These are phyloP conservation scores for Saksenaea oblongispora DNA, from an alignment of 371 early-diverging fungal species.

Conservation along the genomic window DNA sequence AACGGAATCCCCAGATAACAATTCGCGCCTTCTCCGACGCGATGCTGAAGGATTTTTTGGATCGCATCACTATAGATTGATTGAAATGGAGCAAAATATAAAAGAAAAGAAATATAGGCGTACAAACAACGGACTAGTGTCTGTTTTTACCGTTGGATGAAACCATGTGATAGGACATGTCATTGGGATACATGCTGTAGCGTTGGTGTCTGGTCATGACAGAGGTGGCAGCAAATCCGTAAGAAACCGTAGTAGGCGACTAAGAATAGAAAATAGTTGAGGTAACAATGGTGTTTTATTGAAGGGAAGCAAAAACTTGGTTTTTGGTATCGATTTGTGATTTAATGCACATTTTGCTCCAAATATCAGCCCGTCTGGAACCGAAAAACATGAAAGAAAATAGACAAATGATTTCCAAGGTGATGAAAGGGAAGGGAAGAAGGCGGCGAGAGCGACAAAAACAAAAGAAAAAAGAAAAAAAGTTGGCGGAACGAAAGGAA, in stretches of 20 bases:
- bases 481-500: background rate
- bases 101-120: background rate
- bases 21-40: background rate
- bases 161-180: background rate
- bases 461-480: background rate
- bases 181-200: background rate
- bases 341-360: slow-evolving; percentile 1
- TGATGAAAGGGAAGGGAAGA: background rate
- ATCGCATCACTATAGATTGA: background rate
- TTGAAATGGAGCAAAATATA: background rate
- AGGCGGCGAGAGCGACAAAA: background rate
- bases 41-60: background rate
- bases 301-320: background rate
- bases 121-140: background rate
- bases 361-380: background rate
- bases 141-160: background rate
- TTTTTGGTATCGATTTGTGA: background rate
- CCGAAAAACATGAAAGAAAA: background rate
- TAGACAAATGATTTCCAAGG: background rate
- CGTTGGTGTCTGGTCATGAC: background rate
- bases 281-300: background rate
- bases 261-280: background rate
- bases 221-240: background rate
- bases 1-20: background rate
- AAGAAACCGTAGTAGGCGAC: background rate